These are phyloP conservation scores for Lizonia empirigonia DNA, from an alignment of 2,329 filamentous ascomycete species.

Conservation along the genomic window DNA sequence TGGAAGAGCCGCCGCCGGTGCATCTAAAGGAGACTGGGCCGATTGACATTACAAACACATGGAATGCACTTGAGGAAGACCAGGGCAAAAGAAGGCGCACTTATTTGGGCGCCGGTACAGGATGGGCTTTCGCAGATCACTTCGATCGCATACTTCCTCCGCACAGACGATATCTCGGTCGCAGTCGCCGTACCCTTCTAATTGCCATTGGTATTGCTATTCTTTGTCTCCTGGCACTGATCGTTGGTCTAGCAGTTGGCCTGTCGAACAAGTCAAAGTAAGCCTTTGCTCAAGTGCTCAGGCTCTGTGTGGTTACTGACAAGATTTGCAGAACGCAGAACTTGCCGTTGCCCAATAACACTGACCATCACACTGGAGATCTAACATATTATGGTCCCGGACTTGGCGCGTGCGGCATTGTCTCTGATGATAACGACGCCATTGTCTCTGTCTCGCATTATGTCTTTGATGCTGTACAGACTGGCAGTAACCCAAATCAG, in stretches of 20 bases:
- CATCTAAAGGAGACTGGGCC: conserved; percentile 23
- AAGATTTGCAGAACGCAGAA: conserved; percentile 40
- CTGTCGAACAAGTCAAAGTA: conserved; percentile 35
- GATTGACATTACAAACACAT: conserved; percentile 5
- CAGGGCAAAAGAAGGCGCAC: conserved; percentile 3
- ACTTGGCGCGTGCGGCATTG: conserved; percentile 72
- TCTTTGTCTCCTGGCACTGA: conserved; percentile 46
- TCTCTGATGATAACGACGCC: conserved; percentile 59
- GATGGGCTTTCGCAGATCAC: conserved; percentile 36
- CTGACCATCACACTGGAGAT: conserved; percentile 64
- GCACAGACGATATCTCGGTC: conserved; percentile 48
- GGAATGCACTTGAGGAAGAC: conserved; percentile 3
- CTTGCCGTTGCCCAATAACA: conserved; percentile 59
- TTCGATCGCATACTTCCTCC: conserved; percentile 48
- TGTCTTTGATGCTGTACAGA: conserved; percentile 66
- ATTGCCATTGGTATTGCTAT: conserved; percentile 40
- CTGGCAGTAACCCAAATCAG: conserved; percentile 60
- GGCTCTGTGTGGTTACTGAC: not conserved
- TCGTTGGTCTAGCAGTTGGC: conserved; percentile 52
- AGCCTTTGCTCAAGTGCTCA: not conserved
- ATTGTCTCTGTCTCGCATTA: conserved; percentile 71
- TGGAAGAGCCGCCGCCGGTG: conserved; percentile 24
- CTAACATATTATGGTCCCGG: conserved; percentile 71
- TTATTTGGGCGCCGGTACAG: conserved; percentile 20
- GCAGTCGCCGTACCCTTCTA: conserved; percentile 48